Evolutionary conservation across 306 rosid species (phyloP).

Genomic region (Rosa lucieae): DNA sequence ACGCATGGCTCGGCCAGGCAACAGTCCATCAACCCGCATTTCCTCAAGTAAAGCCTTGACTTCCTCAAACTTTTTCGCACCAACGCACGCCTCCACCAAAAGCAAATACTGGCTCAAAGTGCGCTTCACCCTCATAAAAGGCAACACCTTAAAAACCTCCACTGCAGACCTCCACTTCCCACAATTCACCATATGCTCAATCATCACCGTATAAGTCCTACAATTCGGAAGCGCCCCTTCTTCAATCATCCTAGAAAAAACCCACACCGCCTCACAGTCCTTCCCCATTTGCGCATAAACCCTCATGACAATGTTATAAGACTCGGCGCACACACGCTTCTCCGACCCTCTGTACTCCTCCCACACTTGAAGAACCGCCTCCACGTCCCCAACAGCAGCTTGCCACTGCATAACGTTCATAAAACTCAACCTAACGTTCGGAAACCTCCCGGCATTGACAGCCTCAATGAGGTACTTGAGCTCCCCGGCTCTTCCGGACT

Average conservation of each 20-base stretch:
- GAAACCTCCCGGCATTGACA: conserved; percentile 43
- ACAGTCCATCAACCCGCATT: conserved; percentile 68
- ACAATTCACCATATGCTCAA: conserved; percentile 68
- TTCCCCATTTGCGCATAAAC: conserved; percentile 53
- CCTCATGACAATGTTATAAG: conserved; percentile 67
- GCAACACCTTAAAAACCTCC: conserved; percentile 57
- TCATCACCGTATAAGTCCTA: conserved; percentile 61
- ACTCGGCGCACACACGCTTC: conserved; percentile 51
- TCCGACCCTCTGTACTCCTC: conserved; percentile 43
- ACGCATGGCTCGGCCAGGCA: conserved; percentile 57
- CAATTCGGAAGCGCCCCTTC: conserved; percentile 71
- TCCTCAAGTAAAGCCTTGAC: conserved; percentile 51
- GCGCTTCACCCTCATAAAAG: conserved; percentile 67
- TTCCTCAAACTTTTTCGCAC: conserved; percentile 45
- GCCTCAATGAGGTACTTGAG: conserved; percentile 56
- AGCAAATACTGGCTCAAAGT: conserved; percentile 55
- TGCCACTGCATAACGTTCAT: conserved; percentile 75
- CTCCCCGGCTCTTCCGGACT: conserved; percentile 39
- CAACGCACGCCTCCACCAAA: conserved; percentile 50
- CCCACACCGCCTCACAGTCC: conserved; percentile 50
- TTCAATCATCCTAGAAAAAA: conserved; percentile 55
- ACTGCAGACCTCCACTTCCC: conserved; percentile 46
- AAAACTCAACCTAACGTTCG: conserved; percentile 43
- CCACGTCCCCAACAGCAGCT: conserved; percentile 58
- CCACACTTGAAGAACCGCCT: conserved; percentile 55